phyloP scores from a whole-genome alignment of 2,329 filamentous ascomycete genomes.

The Fusarium ramigenum region DNA sequence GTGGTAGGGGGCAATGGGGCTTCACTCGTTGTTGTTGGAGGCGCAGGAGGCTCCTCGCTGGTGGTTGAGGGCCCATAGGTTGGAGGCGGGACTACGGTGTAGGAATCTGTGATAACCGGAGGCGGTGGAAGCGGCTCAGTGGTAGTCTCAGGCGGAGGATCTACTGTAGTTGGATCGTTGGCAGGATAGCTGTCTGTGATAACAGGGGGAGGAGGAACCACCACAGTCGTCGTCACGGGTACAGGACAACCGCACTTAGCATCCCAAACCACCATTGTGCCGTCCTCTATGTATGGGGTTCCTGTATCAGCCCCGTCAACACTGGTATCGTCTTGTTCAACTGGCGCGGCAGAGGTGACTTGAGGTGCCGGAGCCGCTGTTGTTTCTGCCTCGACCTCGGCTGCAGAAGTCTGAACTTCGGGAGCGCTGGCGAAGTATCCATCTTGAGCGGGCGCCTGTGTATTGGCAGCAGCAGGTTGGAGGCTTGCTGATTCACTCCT shows the following conservation, averaged over 20 bases:
- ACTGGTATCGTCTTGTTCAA: not conserved
- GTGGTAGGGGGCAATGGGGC: not conserved
- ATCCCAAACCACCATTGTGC: conserved; percentile 10
- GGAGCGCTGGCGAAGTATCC: conserved; percentile 11
- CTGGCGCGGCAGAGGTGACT: not conserved
- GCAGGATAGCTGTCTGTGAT: not conserved
- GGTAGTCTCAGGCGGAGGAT: not conserved
- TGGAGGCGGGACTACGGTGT: not conserved
- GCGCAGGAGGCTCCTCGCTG: not conserved
- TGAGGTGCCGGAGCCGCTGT: conserved; percentile 1
- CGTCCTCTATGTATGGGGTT: not conserved
- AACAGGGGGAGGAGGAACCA: not conserved
- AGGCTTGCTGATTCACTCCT: conserved; percentile 18
- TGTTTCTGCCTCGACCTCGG: not conserved
- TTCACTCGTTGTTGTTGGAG: not conserved
- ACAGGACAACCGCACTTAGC: conserved; percentile 9
- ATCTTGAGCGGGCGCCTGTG: not conserved
- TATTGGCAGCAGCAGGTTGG: not conserved
- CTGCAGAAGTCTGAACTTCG: conserved; percentile 1
- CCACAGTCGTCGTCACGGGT: conserved; percentile 1
- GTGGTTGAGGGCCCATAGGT: conserved; percentile 3
- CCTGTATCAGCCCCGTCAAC: not conserved
- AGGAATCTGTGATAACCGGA: not conserved
- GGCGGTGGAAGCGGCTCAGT: not conserved
- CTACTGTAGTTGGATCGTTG: not conserved